Evolutionary conservation across 768 basidiomycete genomes (phyloP), one percentile per base, ranked within the genome.

Genomic region (Leccinellum albellum): DNA sequence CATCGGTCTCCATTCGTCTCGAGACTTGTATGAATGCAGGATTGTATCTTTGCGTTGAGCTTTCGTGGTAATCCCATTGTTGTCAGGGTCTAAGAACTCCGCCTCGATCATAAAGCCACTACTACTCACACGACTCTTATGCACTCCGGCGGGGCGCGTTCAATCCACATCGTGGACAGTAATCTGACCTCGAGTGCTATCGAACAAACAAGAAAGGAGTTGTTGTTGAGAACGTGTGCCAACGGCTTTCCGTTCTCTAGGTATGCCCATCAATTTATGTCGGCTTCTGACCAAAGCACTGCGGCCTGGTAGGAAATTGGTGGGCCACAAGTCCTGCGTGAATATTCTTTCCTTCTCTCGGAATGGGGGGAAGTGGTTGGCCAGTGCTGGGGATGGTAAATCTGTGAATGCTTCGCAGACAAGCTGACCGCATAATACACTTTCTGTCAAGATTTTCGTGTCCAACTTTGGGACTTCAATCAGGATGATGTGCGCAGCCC

Each of bases 301-400:
- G 28, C 42, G 15, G 28, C 48, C 51, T 49, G 55, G 49, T 55
- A 76, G 75, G 58, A 69, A 64, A 61, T 59, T 78, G 23, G 59
- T 56, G 24, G 79, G 74, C 4, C 87, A 88, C 66, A 75, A 70
- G 32, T 85, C 86, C 10, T 88, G 87, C 66, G 79, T 88, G 45
- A 88, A 88, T 65, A 79, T 78, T 12, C 77, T 88, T 17, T 67
- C 76, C 1, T 87, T 87, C 57, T 87, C 86, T 2, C 78, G 79
- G n/a, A 70, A 77, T 8, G 79, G 81, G 31, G 85, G 83, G 2
- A 76, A 81, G 54, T 86, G 84, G 73, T 67, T 88, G 40, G 86
- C 85, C 3, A 86, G 83, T 63, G 87, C 84, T 28, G 87, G 87
- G 32, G 87, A 88, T 69, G 86, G 85, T 86, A 70, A 65, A 58